Base-by-base conservation (phyloP, 768 basidiomycete genomes). In the Filobasidium floriforme region DNA sequence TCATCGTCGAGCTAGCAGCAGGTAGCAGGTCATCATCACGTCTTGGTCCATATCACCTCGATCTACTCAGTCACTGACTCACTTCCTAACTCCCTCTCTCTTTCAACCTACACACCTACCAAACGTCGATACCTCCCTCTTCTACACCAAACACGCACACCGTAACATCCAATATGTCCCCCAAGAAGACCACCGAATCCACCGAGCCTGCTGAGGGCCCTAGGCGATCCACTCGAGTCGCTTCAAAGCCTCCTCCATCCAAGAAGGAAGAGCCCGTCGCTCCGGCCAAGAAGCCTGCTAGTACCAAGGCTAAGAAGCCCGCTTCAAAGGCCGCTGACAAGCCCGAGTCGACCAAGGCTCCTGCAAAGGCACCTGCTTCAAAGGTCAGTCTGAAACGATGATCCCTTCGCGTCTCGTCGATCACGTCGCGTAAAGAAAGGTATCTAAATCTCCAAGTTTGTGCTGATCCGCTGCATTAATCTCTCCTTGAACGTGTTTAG, bases 371-470 rank as follows among this genome's bases (percentile, higher is more conserved):
- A 3, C 52, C 60, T 22, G 66, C 66, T 19, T 67, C 70, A 15
- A 72, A 72, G 69, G 73, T 72, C 32, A 28, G 71, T 66, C 41
- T 32, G 18, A 41, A 12, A 24, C 9, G 32, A 41, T 11, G 37
- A 19, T 37, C 7, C 15, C 29, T 28, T 28, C n/a, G 18, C 26
- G 11, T 57, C 26, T 12, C 22, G 41, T 41, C 19, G 18, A 28
- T 11, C 18, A 26, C 40, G 37, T 46, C 41, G 55, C 29, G 7
- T 26, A 7, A n/a, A 10, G 57, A 4, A 49, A 22, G 46, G 46
- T 19, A 32, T 54, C 5, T 44, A 51, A 15, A 18, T 51, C 1
- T 65, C n/a, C n/a, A 14, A n/a, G 59, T 14, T 11, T 19, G 26
- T 43, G 49, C 40, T 19, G 22, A 12, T 57, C 57, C 46, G 26